Conservation (phyloP, 495 filamentous ascomycete genomes). For the Aspergillus campestris region DNA sequence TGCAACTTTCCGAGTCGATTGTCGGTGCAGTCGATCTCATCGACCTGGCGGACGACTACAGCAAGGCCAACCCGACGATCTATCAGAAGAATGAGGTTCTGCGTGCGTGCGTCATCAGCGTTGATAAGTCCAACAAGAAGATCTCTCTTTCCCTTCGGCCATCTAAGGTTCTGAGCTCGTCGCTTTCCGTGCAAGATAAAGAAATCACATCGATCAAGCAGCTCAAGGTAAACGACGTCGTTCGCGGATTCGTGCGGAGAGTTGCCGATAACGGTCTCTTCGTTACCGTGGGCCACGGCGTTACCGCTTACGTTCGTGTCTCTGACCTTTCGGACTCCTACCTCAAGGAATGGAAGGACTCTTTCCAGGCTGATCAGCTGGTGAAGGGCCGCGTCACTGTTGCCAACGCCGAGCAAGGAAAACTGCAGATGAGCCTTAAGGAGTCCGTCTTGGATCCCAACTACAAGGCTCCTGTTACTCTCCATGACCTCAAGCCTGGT, state of each 20-base stretch:
- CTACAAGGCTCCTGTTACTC: constrained; percentile 58
- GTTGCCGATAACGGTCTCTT: constrained; percentile 82
- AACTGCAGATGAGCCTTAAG: constrained; percentile 80
- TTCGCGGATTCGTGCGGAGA: constrained; percentile 83
- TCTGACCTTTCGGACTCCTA: constrained; percentile 83
- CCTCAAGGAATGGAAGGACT: constrained; percentile 92
- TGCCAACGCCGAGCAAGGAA: constrained; percentile 54
- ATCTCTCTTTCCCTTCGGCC: constrained; percentile 74
- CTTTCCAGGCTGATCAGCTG: constrained; percentile 76
- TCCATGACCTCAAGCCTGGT: constrained; percentile 66
- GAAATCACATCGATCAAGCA: constrained; percentile 63
- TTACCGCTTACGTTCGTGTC: constrained; percentile 76
- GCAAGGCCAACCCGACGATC: constrained; percentile 55
- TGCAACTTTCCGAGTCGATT: constrained; percentile 72
- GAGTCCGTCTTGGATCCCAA: constrained; percentile 72
- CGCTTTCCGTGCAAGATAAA: constrained; percentile 69
- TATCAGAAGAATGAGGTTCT: constrained; percentile 78
- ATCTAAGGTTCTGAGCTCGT: constrained; percentile 80
- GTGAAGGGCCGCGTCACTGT: constrained; percentile 76
- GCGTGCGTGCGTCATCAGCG: constrained; percentile 67
- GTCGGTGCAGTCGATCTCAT: constrained; percentile 66
- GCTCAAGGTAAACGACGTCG: constrained; percentile 67
- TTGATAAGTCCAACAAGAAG: constrained; percentile 78
- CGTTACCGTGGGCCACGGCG: constrained; percentile 63
- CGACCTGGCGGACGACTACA: constrained; percentile 81